phyloP scores from a whole-genome alignment of 139 green algal species.

The Tetraselmis striata region DNA sequence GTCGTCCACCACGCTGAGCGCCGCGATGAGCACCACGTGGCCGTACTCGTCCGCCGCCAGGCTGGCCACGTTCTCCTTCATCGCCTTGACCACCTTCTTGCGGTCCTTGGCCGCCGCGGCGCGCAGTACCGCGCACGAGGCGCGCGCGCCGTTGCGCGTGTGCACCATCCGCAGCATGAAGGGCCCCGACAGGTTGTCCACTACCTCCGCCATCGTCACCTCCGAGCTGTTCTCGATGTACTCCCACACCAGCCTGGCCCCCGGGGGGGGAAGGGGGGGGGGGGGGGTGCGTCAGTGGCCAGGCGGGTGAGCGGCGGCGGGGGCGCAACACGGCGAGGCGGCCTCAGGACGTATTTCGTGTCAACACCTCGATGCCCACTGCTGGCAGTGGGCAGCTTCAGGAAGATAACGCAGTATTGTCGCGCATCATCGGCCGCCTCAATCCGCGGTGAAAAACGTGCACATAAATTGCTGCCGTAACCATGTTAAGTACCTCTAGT shows the following conservation, averaged over 20 bases:
- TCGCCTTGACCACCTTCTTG: conserved; percentile 69
- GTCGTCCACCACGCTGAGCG: conserved; percentile 73
- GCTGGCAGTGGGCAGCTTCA: background rate
- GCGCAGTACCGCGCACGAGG: conserved; percentile 56
- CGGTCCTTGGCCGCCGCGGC: conserved; percentile 71
- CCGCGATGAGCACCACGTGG: conserved; percentile 56
- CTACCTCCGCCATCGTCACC: conserved; percentile 54
- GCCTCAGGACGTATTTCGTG: background rate
- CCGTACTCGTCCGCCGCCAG: conserved; percentile 77
- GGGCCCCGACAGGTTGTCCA: conserved; percentile 61
- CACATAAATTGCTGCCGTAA: no score
- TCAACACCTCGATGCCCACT: no score
- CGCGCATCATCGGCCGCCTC: background rate
- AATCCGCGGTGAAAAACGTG: no score
- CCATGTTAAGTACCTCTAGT: no score
- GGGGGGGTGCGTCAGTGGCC: background rate
- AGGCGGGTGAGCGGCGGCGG: background rate
- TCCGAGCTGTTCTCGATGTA: conserved; percentile 61
- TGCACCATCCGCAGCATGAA: conserved; percentile 83
- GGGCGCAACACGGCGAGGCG: no score
- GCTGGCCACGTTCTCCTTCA: conserved; percentile 68
- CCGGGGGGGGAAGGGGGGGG: background rate
- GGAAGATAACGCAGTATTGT: background rate
- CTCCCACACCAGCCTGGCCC: conserved; percentile 65
- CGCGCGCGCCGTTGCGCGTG: conserved; percentile 70